Conservation (phyloP, 2,329 filamentous ascomycete genomes). For the Fusarium subtropicale region DNA sequence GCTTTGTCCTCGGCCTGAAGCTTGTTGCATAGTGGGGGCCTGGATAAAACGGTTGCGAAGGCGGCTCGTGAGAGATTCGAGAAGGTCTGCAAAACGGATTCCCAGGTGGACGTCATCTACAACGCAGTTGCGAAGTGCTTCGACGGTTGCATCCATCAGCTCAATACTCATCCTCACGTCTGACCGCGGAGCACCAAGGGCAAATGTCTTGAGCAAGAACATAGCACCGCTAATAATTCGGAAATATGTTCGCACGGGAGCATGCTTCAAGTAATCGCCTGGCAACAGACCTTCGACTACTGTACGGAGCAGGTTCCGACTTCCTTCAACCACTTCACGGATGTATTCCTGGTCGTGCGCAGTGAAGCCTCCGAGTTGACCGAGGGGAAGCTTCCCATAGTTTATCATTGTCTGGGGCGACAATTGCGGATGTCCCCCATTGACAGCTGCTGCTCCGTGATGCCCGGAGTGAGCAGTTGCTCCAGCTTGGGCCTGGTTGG, state of each 20-base stretch:
- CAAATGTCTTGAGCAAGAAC: conserved; percentile 87
- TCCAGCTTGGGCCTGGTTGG: conserved; percentile 73
- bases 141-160: conserved; percentile 79
- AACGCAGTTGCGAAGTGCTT: conserved; percentile 79
- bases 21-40: conserved; percentile 62
- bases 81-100: conserved; percentile 84
- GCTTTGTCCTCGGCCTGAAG: conserved; percentile 57
- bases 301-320: conserved; percentile 78
- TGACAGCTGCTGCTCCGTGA: conserved; percentile 50
- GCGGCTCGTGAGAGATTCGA: conserved; percentile 81
- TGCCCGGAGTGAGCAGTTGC: conserved; percentile 55
- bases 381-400: conserved; percentile 72
- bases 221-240: conserved; percentile 87
- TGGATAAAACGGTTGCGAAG: conserved; percentile 80
- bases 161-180: conserved; percentile 81
- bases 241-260: conserved; percentile 86
- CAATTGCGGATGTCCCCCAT: conserved; percentile 52
- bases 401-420: conserved; percentile 74
- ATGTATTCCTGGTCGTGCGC: conserved; percentile 78
- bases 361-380: conserved; percentile 72
- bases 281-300: conserved; percentile 82
- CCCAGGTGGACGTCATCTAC: conserved; percentile 88
- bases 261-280: conserved; percentile 81
- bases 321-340: conserved; percentile 80
- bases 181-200: conserved; percentile 80